phyloP scores from a whole-genome alignment of 2,329 filamentous ascomycete genomes.

The Alternaria sp. region DNA sequence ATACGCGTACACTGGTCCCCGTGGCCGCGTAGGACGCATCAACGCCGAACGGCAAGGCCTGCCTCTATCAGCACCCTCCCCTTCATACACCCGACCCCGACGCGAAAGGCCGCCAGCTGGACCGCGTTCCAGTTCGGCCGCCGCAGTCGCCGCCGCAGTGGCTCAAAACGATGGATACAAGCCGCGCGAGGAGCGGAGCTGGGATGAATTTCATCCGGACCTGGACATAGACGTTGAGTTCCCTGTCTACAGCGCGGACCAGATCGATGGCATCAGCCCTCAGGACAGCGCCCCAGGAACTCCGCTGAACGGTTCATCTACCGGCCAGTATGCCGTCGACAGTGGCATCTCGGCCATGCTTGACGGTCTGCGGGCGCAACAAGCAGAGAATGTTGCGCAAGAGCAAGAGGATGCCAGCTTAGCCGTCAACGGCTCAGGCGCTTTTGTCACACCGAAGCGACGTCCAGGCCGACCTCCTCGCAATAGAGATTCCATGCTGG shows the following conservation, averaged over 20 bases:
- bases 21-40: slow-evolving; percentile 62
- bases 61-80: slow-evolving; percentile 56
- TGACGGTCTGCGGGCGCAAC: slow-evolving; percentile 47
- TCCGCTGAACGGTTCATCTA: slow-evolving; percentile 41
- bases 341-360: slow-evolving; percentile 46
- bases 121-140: slow-evolving; percentile 84
- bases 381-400: slow-evolving; percentile 33
- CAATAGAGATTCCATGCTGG: slow-evolving; percentile 67
- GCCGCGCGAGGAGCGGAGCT: slow-evolving; percentile 92
- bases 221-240: slow-evolving; percentile 87
- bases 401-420: slow-evolving; percentile 24
- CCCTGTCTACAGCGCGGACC: slow-evolving; percentile 79
- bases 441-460: slow-evolving; percentile 58
- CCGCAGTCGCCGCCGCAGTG: slow-evolving; percentile 85
- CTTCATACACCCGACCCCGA: slow-evolving; percentile 53
- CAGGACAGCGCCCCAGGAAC: slow-evolving; percentile 58
- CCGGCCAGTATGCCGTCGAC: slow-evolving; percentile 44
- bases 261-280: slow-evolving; percentile 76
- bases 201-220: slow-evolving; percentile 97
- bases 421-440: slow-evolving; percentile 27
- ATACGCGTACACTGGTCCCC: slow-evolving; percentile 62
- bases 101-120: slow-evolving; percentile 55
- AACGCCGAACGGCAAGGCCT: slow-evolving; percentile 53
- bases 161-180: slow-evolving; percentile 97
- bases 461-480: slow-evolving; percentile 72